Conservation (phyloP, 2,329 filamentous ascomycete genomes). For the Diplodia scrobiculata region DNA sequence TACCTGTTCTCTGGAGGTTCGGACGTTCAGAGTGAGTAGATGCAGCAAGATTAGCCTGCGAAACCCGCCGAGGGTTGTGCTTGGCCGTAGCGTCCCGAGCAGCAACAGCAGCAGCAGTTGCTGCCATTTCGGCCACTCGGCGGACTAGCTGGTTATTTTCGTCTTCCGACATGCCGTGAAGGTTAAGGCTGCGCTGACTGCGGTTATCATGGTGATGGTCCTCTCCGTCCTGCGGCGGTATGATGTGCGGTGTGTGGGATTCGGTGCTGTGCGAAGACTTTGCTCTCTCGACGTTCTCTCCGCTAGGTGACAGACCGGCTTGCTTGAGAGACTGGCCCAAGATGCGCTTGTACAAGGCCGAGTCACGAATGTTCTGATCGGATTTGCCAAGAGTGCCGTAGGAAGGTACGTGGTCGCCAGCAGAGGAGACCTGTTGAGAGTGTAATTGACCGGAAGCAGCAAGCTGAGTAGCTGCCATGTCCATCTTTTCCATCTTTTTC, state of each 20-base stretch:
- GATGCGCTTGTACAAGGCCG: conserved; percentile 88
- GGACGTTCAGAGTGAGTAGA: conserved; percentile 45
- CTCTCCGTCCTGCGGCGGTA: conserved; percentile 42
- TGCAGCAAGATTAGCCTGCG: conserved; percentile 45
- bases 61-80: conserved; percentile 55
- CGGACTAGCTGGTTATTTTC: conserved; percentile 80
- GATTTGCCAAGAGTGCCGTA: conserved; percentile 33
- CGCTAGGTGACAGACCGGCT: conserved; percentile 64
- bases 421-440: conserved; percentile 19
- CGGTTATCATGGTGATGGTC: conserved; percentile 44
- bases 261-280: conserved; percentile 27
- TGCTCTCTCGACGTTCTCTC: not conserved
- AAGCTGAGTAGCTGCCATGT: conserved; percentile 44
- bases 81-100: conserved; percentile 69
- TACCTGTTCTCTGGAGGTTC: conserved; percentile 44
- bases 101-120: conserved; percentile 84
- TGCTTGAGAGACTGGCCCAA: conserved; percentile 87
- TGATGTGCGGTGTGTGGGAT: conserved; percentile 41
- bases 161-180: conserved; percentile 73
- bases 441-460: conserved; percentile 38
- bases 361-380: conserved; percentile 72
- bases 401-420: conserved; percentile 33
- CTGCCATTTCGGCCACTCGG: conserved; percentile 90
- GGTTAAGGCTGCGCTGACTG: conserved; percentile 48
- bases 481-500: conserved; percentile 48